Evolutionary conservation across 2,329 filamentous ascomycete species (phyloP).

Genomic region (Xylariaceae sp.): DNA sequence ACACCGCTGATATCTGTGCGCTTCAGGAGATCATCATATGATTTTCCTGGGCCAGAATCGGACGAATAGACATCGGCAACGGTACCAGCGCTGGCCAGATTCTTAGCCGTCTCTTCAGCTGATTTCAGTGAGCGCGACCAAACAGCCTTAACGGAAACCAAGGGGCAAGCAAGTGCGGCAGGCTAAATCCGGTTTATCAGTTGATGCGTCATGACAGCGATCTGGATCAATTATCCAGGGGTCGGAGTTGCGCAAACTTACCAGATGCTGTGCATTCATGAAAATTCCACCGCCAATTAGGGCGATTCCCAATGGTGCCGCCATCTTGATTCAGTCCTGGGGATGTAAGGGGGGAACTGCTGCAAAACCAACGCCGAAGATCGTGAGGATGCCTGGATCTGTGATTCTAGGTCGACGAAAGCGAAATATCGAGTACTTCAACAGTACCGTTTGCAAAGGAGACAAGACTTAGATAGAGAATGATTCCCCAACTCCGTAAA

Average conservation of each 20-base stretch:
- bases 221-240: neutral
- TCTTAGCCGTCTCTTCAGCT: constrained; percentile 37
- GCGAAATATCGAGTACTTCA: neutral
- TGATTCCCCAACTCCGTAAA: neutral
- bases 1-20: constrained; percentile 42
- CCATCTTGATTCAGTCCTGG: constrained; percentile 21
- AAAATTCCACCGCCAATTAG: constrained; percentile 55
- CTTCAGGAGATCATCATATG: constrained; percentile 41
- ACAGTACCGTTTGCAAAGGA: neutral
- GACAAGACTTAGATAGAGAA: neutral
- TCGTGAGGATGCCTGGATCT: too few species aligned
- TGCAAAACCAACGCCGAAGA: too few species aligned
- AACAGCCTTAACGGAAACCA: constrained; percentile 47
- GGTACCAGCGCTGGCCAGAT: constrained; percentile 24
- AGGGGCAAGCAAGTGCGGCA: constrained; percentile 43
- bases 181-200: constrained; percentile 33
- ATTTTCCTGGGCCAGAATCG: constrained; percentile 33
- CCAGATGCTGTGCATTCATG: constrained; percentile 49
- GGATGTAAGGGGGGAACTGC: neutral
- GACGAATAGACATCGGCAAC: constrained; percentile 29
- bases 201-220: constrained; percentile 1
- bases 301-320: constrained; percentile 44
- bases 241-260: constrained; percentile 23
- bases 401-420: neutral
- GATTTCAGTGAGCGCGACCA: constrained; percentile 51